Evolutionary conservation across 148 eudicot species (phyloP), one percentile per base, ranked within the genome.

Genomic region (Chenopodium album): DNA sequence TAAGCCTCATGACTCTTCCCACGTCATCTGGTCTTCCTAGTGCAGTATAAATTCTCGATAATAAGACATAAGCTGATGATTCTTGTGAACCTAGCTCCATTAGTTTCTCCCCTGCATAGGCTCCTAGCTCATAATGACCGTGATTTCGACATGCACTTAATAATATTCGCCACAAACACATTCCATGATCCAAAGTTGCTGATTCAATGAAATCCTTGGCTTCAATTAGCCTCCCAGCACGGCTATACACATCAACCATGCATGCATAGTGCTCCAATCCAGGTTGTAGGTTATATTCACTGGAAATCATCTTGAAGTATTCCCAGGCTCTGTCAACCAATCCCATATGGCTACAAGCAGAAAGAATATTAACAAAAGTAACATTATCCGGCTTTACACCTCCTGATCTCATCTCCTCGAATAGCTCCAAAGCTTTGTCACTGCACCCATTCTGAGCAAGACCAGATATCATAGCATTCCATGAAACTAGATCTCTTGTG

Each of bases 391-490:
- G 93, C 71, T 82, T 84, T 64, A 86, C 82, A n/a, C 89, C 88
- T 71, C 80, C 79, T 10, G 78, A 78, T 82, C 63, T 83, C 93
- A 91, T 89, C 81, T 88, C 88, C 74, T 91, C 89, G 56, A 91
- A 91, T 77, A 89, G 89, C 64, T 85, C 83, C 31, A 88, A 77
- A 52, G 93, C 93, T 67, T 84, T 89, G 23, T 76, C 82, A 63
- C 88, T 89, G 81, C 86, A 71, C 9, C 92, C 93, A 81, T 91
- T 91, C 78, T 91, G 93, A 75, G 92, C 87, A 72, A 91, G 86
- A 50, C 89, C 92, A 26, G 93, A 91, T 84, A 91, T 91, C 92
- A 91, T 91, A 16, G 89, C 88, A 79, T 91, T 89, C 90, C 92
- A 91, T 4, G 92, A 89, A 59, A 89, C 86, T 29, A 91, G 75